Base-by-base conservation (phyloP, 2,329 filamentous ascomycete species). In the Pseudopithomyces chartarum region DNA sequence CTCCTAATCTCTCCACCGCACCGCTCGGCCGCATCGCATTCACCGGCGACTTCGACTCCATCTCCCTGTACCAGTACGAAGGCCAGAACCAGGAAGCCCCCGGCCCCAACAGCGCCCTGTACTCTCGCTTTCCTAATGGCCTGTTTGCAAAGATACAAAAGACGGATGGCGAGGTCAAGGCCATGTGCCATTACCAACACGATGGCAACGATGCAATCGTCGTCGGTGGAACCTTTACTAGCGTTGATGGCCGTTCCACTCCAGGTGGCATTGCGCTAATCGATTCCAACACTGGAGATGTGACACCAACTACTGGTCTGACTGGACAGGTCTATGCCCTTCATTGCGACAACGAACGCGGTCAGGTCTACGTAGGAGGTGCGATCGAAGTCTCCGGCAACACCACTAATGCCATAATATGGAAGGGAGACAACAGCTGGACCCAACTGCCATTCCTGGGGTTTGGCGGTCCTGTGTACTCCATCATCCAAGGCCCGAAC, bases 141-240 rank as follows among this genome's bases (percentile, higher is more conserved):
- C 86, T 87, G 26, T 91, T 97, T 64, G 84, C 88, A 19, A 85
- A 87, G 17, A 79, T 97, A 47, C 85, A 89, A 52, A 83, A 86
- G 39, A 89, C 92, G 43, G 92, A 98, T 76, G 93, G 90, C 56
- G 87, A 89, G 47, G 97, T 99, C 70, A 85, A 88, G 70, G 84
- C 91, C 62, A 95, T 99, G 90, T 99, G 95, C 79, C 80, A 89
- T 19, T 91, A 94, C 67, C 82, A 87, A 50, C 81, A 83, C 55
- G 84, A 91, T 74, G 90, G 90, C 62, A 84, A 82, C 6, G 81
- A 85, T n/a, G 89, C 90, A 39, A 85, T 98, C 26, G 85, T 98
- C 46, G 84, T 99, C 15, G 95, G 90, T 54, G 95, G 95, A 46
- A 98, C 98, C 79, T 99, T 99, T 73, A 98, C 95, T 32, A 96